These are phyloP conservation scores for Daedaleopsis nitida DNA, from an alignment of 768 basidiomycete species.

Conservation along the genomic window DNA sequence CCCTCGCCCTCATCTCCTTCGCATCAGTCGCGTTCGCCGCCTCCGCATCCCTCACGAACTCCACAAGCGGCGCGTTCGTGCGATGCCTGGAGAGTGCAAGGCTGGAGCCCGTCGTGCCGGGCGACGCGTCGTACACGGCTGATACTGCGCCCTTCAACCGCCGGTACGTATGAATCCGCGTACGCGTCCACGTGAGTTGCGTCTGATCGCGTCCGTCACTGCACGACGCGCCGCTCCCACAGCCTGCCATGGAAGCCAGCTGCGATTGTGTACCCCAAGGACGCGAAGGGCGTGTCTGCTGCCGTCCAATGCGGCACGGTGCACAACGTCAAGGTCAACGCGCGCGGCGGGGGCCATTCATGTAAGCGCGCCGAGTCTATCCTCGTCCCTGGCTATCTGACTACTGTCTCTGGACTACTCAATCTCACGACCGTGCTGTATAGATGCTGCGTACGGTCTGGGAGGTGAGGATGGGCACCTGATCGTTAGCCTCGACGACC, in stretches of 20 bases:
- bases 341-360: constrained; percentile 1
- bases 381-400: no score
- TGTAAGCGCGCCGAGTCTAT: neutral
- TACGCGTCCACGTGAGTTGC: neutral
- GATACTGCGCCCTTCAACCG: neutral
- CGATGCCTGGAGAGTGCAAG: neutral
- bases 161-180: neutral
- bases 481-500: constrained; percentile 4
- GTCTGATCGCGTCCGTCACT: neutral
- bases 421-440: neutral
- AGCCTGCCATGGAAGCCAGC: constrained; percentile 4
- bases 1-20: neutral
- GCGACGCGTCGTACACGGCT: neutral
- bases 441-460: constrained; percentile 3
- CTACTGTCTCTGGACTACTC: neutral
- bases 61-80: neutral
- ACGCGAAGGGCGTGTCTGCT: neutral
- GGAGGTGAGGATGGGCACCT: constrained; percentile 4
- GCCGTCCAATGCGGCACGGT: neutral
- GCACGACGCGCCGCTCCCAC: neutral
- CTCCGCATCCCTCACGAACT: neutral
- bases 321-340: constrained; percentile 6
- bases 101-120: neutral
- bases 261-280: neutral
- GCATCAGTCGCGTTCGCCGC: neutral